Evolutionary conservation across 805 yeast species (phyloP), one percentile per base, ranked within the genome.

Genomic region (Candida schatavii): DNA sequence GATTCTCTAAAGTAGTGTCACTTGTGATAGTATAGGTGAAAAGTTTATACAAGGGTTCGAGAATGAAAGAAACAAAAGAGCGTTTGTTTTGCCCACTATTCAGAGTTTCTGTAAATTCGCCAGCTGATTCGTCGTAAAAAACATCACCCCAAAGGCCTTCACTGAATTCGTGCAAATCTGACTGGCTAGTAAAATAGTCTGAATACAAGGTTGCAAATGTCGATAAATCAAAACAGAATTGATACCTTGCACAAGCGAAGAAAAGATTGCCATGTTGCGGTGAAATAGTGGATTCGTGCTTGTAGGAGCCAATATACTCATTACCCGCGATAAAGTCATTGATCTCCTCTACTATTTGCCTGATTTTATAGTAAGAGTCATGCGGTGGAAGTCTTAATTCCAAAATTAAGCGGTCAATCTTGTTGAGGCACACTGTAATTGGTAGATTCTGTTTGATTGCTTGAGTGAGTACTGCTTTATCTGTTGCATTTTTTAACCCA

Each of bases 21-120:
- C 74, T 68, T 0, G 88, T 71, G 9, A 91, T 54, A 0, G 85
- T 70, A 38, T 77, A 72, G 0, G 88, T 71, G 28, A 82, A 63
- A 6, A 90, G 56, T 56, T 91, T 90, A 64, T 89, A 91, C 10
- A 91, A 53, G 2, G 98, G 99, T 20, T 78, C 80, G 6, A 89
- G 62, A 5, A 93, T 72, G 50, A 88, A 84, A 35, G 72, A 67
- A 4, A 75, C 73, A 58, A 91, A 85, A 1, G 88, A 57, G 40
- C 78, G 31, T 51, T 64, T 33, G 37, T 46, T 25, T 40, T 46
- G 26, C 44, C 59, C 55, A 22, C 45, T 56, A 36, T 34, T 42
- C 41, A 62, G 64, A 37, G 48, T 51, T 27, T 57, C 57, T 0
- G 72, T 54, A 49, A 88, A 83, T 40, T 64, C 72, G 7, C 77